A percentile compares a stretch with the other conserved stretches of the same genome.
Evolutionary conservation across 306 rosid species (phyloP).

Genomic region (Medicago arabica): DNA sequence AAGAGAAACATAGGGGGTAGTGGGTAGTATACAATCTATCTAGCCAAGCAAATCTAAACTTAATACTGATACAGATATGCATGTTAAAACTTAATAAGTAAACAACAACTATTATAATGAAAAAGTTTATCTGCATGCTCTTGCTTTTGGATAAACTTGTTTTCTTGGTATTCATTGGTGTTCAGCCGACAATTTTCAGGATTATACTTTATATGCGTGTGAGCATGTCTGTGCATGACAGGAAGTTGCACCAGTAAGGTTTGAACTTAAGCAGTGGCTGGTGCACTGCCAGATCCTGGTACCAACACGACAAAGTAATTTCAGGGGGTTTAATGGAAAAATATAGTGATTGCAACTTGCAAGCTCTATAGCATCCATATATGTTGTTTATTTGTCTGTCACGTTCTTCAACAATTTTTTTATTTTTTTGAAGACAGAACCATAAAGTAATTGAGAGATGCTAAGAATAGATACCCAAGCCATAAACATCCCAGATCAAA

Average conservation of each 20-base stretch:
- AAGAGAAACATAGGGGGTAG: neutral
- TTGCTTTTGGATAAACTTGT: neutral
- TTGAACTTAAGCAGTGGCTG: conserved; percentile 2
- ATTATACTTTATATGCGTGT: neutral
- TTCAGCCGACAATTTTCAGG: conserved; percentile 7
- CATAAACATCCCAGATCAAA: neutral
- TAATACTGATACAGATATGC: neutral
- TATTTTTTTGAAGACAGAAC: neutral
- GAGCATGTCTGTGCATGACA: neutral
- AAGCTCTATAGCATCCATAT: neutral
- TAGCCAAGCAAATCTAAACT: conserved; percentile 7
- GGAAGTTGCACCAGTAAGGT: conserved; percentile 4
- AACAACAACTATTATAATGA: neutral
- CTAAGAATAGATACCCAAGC: conserved; percentile 1
- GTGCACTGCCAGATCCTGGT: neutral
- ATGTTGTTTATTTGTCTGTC: neutral
- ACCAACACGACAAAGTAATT: neutral
- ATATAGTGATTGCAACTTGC: neutral
- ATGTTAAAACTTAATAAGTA: neutral
- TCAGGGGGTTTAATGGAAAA: neutral
- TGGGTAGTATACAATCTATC: neutral
- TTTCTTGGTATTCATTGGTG: neutral
- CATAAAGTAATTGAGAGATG: neutral
- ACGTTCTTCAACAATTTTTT: neutral
- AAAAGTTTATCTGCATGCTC: neutral